Percentiles rank a stretch among this genome's conserved stretches.
These are phyloP conservation scores for Viridothelium virens DNA, from an alignment of 495 filamentous ascomycete species.

Conservation along the genomic window DNA sequence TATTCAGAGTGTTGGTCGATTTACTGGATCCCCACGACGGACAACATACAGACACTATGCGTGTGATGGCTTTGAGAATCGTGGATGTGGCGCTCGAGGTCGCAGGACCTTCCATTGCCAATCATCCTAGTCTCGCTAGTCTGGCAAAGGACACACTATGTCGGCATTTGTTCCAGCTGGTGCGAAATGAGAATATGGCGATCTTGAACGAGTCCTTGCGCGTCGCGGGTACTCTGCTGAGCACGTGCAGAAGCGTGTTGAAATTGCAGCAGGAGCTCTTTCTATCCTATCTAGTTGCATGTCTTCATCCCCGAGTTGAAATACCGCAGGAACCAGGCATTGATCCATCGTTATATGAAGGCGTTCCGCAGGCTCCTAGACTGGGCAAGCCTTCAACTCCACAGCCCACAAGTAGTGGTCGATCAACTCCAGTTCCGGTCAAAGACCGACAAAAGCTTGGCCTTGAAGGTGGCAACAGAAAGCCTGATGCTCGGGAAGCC, in stretches of 20 bases:
- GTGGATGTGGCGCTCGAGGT: constrained; percentile 97
- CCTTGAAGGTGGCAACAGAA: constrained; percentile 82
- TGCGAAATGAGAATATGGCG: constrained; percentile 89
- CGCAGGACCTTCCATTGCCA: constrained; percentile 88
- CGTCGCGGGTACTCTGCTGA: constrained; percentile 81
- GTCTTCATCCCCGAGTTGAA: constrained; percentile 82
- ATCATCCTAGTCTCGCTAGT: constrained; percentile 79
- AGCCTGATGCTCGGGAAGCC: constrained; percentile 89
- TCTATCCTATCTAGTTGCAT: constrained; percentile 87
- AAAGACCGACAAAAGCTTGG: constrained; percentile 90
- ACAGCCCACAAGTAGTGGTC: constrained; percentile 67
- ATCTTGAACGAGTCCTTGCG: constrained; percentile 86
- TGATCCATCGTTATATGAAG: constrained; percentile 83
- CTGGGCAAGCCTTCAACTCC: constrained; percentile 75
- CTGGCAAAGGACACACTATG: constrained; percentile 92
- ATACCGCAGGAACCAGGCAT: constrained; percentile 88
- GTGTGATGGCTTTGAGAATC: constrained; percentile 93
- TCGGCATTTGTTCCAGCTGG: constrained; percentile 90
- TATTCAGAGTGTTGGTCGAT: constrained; percentile 92
- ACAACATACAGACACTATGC: constrained; percentile 87
- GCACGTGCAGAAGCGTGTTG: constrained; percentile 83
- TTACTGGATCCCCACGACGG: constrained; percentile 87
- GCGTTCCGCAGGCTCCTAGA: constrained; percentile 84
- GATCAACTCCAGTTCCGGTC: constrained; percentile 86
- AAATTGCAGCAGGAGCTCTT: constrained; percentile 98